Percentiles rank a stretch among this genome's conserved stretches.
Conservation (phyloP, 2,329 filamentous ascomycete genomes). For the Xylariaceae sp. region DNA sequence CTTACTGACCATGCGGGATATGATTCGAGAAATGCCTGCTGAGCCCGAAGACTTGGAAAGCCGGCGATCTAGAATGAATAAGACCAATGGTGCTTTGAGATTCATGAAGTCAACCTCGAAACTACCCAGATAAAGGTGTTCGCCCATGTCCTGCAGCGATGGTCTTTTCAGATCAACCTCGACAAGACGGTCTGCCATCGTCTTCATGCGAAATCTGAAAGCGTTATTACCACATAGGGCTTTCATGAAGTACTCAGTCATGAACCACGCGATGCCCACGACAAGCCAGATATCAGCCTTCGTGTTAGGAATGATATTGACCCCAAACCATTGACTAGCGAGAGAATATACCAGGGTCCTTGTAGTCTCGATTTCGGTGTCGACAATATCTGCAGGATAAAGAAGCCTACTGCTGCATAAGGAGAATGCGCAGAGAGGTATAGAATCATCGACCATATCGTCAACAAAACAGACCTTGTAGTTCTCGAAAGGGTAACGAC, state of each 20-base stretch:
- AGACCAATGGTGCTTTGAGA: slow-evolving; percentile 86
- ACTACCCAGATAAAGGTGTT: slow-evolving; percentile 77
- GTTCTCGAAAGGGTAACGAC: slow-evolving; percentile 87
- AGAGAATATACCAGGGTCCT: slow-evolving; percentile 82
- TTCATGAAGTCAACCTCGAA: slow-evolving; percentile 91
- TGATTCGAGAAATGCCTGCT: slow-evolving; percentile 81
- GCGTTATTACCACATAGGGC: slow-evolving; percentile 93
- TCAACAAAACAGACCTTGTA: slow-evolving; percentile 97
- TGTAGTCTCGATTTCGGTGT: slow-evolving; percentile 82
- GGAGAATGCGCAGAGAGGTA: slow-evolving; percentile 81
- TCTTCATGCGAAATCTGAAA: slow-evolving; percentile 88
- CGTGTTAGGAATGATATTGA: slow-evolving; percentile 86
- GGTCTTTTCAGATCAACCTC: slow-evolving; percentile 83
- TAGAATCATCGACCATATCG: slow-evolving; percentile 78
- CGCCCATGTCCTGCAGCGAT: slow-evolving; percentile 81
- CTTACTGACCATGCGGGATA: slow-evolving; percentile 84
- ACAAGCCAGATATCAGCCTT: slow-evolving; percentile 87
- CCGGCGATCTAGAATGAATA: slow-evolving; percentile 92
- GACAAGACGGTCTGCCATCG: slow-evolving; percentile 80
- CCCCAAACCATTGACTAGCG: slow-evolving; percentile 91
- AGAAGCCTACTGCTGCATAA: slow-evolving; percentile 87
- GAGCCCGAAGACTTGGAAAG: slow-evolving; percentile 88
- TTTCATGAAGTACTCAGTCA: slow-evolving; percentile 92
- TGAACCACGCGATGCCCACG: slow-evolving; percentile 89
- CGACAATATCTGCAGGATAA: slow-evolving; percentile 83